Evolutionary conservation across 768 basidiomycete species (phyloP).

Genomic region (Strobilomyces confusus): DNA sequence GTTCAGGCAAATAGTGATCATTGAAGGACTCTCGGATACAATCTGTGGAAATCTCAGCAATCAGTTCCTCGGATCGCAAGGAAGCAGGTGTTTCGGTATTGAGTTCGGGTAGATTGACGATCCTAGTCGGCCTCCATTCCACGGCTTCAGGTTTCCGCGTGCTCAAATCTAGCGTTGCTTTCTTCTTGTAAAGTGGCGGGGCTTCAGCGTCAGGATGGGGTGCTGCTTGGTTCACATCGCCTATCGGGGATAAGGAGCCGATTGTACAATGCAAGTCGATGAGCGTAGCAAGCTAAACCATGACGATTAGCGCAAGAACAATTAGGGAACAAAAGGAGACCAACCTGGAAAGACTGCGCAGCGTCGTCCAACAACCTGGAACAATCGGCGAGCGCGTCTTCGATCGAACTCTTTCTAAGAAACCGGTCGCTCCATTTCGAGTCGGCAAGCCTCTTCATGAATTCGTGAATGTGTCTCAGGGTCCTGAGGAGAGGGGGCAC

Average conservation of each 20-base stretch:
- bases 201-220: not conserved
- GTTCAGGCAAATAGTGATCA: conserved; percentile 23
- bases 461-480: conserved; percentile 35
- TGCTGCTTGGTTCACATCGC: not conserved
- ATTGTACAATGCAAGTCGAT: conserved; percentile 45
- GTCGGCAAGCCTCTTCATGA: conserved; percentile 37
- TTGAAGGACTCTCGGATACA: conserved; percentile 12
- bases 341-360: conserved; percentile 44
- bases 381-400: conserved; percentile 35
- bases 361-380: conserved; percentile 40
- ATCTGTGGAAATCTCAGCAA: conserved; percentile 20
- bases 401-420: conserved; percentile 38
- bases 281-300: conserved; percentile 39
- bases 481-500: conserved; percentile 29
- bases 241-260: conserved; percentile 15
- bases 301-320: not conserved
- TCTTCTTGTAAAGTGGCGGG: conserved; percentile 22
- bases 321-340: not conserved
- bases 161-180: not conserved
- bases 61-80: not conserved
- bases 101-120: conserved; percentile 2
- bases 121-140: not conserved
- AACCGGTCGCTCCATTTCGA: conserved; percentile 41
- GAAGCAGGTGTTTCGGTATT: not conserved
- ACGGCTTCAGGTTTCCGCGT: not conserved